Evolutionary conservation across 805 yeast genomes (phyloP), one percentile per base, ranked within the genome.

Genomic region (Barnettozyma siamensis): DNA sequence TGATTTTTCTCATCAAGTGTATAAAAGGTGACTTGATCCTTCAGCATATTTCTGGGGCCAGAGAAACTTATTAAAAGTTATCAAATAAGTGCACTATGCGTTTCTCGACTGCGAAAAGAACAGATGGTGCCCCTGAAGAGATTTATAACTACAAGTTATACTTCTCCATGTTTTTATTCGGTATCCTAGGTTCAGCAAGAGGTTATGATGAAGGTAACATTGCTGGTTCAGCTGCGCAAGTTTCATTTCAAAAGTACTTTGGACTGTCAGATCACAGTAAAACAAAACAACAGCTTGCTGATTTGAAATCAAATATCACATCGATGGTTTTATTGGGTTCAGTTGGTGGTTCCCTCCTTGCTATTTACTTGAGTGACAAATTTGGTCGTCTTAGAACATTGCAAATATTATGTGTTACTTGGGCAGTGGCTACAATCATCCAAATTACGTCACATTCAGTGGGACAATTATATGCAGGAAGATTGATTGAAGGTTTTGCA

Each of bases 311-410:
- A 6, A 76, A 74, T 52, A 76, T 76, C 50, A 66, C 75, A 4
- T 62, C 80, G 7, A 77, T 77, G 81, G 81, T 76, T 8, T 78
- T 73, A 49, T 54, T 76, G 23, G 79, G 79, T 3, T 69, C 76
- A 16, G 66, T 75, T 30, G 78, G 73, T 31, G 83, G 83, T 16
- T 62, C 78, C 17, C 39, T 75, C 13, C 38, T 75, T 18, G 74
- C 80, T 1, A 65, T 70, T 54, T 67, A 62, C 43, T 52, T 73
- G 2, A 72, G 69, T 30, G 82, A 77, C 50, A 62, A 60, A 34
- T 49, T 76, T 30, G 83, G 83, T 16, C 64, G 81, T 50, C 64
- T 73, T 38, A 59, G 72, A 50, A 60, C 79, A 10, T 56, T 75
- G 37, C 74, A 73, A 48, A 53, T 54, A 2, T 64, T 67, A 17